Evolutionary conservation across 768 basidiomycete species (phyloP).

Genomic region (Pluteus cervinus): DNA sequence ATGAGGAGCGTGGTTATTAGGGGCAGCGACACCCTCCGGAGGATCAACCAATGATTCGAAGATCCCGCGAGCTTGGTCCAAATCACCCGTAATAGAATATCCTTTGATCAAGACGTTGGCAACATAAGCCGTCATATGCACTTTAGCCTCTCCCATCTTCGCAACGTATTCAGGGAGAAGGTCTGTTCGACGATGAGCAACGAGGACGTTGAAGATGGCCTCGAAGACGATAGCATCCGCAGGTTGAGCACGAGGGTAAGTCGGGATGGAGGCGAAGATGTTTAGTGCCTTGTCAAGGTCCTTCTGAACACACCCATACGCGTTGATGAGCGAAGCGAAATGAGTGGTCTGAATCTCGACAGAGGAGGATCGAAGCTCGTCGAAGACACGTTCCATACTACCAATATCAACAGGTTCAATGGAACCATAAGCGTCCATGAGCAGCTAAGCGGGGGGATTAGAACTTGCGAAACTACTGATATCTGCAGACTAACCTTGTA

Average conservation of each 20-base stretch:
- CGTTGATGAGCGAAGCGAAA: constrained; percentile 83
- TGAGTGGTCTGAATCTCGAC: constrained; percentile 41
- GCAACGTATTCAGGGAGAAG: constrained; percentile 63
- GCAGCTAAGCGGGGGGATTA: constrained; percentile 43
- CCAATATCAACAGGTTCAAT: constrained; percentile 76
- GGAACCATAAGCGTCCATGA: constrained; percentile 84
- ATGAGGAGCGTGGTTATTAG: constrained; percentile 81
- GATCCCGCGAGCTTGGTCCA: constrained; percentile 65
- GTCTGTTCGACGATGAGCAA: constrained; percentile 72
- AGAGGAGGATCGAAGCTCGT: constrained; percentile 40
- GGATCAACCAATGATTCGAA: constrained; percentile 84
- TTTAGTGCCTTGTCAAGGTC: constrained; percentile 72
- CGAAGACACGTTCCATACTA: constrained; percentile 69
- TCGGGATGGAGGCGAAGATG: constrained; percentile 70
- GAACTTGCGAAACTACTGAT: constrained; percentile 1
- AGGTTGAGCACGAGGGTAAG: constrained; percentile 41
- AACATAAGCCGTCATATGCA: constrained; percentile 94
- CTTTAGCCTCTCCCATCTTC: constrained; percentile 53
- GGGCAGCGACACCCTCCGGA: constrained; percentile 77
- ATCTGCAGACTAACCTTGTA: constrained; percentile 64
- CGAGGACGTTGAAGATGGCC: constrained; percentile 80
- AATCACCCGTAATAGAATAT: constrained; percentile 57
- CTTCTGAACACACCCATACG: constrained; percentile 75
- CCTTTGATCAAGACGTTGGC: constrained; percentile 81
- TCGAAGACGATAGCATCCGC: constrained; percentile 89